Conservation (phyloP, 2,329 filamentous ascomycete species). For the Pseudocercospora vitis region DNA sequence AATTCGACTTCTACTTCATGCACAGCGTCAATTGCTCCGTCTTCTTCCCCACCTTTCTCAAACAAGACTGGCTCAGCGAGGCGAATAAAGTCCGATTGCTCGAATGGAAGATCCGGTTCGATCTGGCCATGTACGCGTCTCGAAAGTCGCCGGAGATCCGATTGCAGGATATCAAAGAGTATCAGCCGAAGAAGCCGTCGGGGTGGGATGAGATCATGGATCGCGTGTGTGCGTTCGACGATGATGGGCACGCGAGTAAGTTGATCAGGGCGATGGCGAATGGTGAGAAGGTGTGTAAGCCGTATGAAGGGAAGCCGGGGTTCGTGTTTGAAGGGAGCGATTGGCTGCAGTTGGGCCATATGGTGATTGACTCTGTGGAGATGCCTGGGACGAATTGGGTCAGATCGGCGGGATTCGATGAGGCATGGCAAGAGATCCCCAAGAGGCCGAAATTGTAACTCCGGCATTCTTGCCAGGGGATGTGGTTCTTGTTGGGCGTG, state of each 20-base stretch:
- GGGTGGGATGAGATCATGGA: slow-evolving; percentile 49
- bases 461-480: not conserved
- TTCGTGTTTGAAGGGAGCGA: slow-evolving; percentile 56
- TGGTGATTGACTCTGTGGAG: slow-evolving; percentile 64
- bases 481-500: too few relatives aligned
- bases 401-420: slow-evolving; percentile 60
- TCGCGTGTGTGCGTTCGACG: slow-evolving; percentile 52
- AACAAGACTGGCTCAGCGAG: slow-evolving; percentile 59
- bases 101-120: slow-evolving; percentile 77
- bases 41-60: slow-evolving; percentile 66
- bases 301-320: slow-evolving; percentile 49
- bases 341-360: slow-evolving; percentile 62
- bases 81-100: slow-evolving; percentile 67
- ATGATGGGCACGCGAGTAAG: slow-evolving; percentile 83
- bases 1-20: slow-evolving; percentile 75
- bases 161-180: slow-evolving; percentile 59
- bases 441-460: slow-evolving; percentile 25
- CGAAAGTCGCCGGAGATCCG: slow-evolving; percentile 62
- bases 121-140: slow-evolving; percentile 72
- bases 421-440: slow-evolving; percentile 60
- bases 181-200: slow-evolving; percentile 53
- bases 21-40: slow-evolving; percentile 77
- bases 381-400: slow-evolving; percentile 58
- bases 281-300: slow-evolving; percentile 55
- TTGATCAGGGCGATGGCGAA: slow-evolving; percentile 68